Evolutionary conservation across 768 basidiomycete genomes (phyloP), one percentile per base, ranked within the genome.

Genomic region (Pluteus cervinus): DNA sequence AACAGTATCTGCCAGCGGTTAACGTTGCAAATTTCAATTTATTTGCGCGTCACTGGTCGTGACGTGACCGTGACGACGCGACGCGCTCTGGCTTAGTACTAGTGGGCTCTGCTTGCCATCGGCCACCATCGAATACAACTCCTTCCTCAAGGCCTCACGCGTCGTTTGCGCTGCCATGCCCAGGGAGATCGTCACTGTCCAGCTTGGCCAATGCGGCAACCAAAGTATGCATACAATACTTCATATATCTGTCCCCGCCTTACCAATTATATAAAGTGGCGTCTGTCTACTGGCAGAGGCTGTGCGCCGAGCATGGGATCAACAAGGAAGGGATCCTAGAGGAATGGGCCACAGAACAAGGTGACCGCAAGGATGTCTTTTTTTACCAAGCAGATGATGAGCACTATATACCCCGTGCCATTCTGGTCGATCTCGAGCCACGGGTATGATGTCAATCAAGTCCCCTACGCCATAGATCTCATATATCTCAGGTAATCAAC

Each of bases 361-460:
- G 89, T 7, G 96, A 99, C 62, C 73, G 96, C 50, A 99, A 98
- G 56, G 96, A 99, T 63, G 94, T 96, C 18, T 99, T 99, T 65
- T 99, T 99, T 67, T 98, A 99, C 58, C 94, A 98, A 60, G 96
- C 96, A n/a, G 96, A 99, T 57, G 96, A 99, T 53, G 96, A 98
- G 58, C 93, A 96, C 52, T 99, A 98, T 60, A 93, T 99, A 42
- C 96, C 96, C 2, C 77, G 96, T 36, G 90, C 96, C 4, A 94
- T 99, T 44, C 73, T 99, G 25, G 81, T 98, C 43, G 96, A 99
- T 61, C 75, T 96, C 18, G 96, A 99, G 56, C 96, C 96, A 14
- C 75, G 96, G 57, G 94, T 96, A 53, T 57, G 81, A 9, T 28
- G 9, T 28, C 14, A 14, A 28, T 14, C 26, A 14, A 28, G 26